Base-by-base conservation (phyloP, 2,329 filamentous ascomycete species). In the Diaporthe batatas region DNA sequence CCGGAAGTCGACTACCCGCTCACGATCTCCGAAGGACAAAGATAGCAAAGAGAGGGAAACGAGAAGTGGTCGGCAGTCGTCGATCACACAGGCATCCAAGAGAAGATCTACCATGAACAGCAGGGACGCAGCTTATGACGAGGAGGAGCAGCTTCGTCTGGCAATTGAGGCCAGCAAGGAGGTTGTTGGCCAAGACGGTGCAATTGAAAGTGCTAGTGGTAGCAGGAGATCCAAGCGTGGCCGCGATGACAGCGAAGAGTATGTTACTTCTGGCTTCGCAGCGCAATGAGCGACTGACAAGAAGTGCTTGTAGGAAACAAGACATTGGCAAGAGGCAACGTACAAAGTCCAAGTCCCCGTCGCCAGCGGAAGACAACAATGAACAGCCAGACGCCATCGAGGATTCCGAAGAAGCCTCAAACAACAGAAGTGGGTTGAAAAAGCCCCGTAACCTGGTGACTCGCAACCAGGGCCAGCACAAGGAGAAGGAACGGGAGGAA, bases 91-190 rank as follows among this genome's bases (percentile, higher is more conserved):
- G 70, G 88, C 90, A 68, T 91, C 92, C 49, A 98, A 98, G 81
- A 91, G 96, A 73, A 90, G 96, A 36, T 98, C 95, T 25, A 99
- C 96, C 8, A 98, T 98, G 94, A 98, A 98, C 80, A 99, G 96
- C 81, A 91, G 96, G 75, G 93, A 95, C 81, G 95, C 96, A 54
- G 96, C 95, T 29, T 98, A 98, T 78, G 95, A 98, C 76, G 96
- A 99, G 82, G 95, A 97, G 77, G 94, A 97, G 81, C 92, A 95
- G 78, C 83, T 99, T 51, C 91, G 95, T 70, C 91, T 93, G 76
- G 96, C 96, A 39, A 95, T 99, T 77, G 96, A 98, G 82, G 95
- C 97, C 75, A 99, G 96, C 85, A 98, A 95, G 83, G 92, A 94
- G 79, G 94, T 97, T 55, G 91, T 88, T 14, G 86, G 87, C 62